A percentile compares a stretch with the other conserved stretches of the same genome.
Conservation (phyloP, 2,329 filamentous ascomycete species). For the Talaromyces sp. region DNA sequence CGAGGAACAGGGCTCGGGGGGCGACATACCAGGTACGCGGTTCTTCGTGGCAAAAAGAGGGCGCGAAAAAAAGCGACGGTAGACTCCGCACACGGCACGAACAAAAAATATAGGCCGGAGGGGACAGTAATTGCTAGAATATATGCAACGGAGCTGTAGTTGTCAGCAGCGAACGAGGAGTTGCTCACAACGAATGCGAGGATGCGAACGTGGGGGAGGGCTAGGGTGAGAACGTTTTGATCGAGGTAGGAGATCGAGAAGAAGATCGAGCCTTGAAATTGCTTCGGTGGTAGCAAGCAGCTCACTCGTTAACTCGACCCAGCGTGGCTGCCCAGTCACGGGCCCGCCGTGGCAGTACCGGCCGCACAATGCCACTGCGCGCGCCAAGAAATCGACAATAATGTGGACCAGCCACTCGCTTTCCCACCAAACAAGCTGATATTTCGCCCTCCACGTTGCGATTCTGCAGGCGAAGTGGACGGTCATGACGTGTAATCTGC, state of each 20-base stretch:
- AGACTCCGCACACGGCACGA: constrained; percentile 13
- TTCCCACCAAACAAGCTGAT: background rate
- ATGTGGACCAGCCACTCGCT: constrained; percentile 9
- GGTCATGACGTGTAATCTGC: background rate
- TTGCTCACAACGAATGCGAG: constrained; percentile 7
- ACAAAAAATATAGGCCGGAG: constrained; percentile 10
- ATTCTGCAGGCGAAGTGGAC: background rate
- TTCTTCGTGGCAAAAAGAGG: constrained; percentile 12
- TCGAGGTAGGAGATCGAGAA: constrained; percentile 9
- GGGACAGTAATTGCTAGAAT: constrained; percentile 2
- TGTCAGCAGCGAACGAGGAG: constrained; percentile 5
- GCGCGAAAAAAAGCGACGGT: constrained; percentile 9
- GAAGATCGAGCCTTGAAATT: constrained; percentile 9
- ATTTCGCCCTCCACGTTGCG: background rate
- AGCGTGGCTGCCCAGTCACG: constrained; percentile 1
- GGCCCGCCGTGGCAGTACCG: constrained; percentile 2
- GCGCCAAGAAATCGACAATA: constrained; percentile 1
- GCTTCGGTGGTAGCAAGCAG: constrained; percentile 1
- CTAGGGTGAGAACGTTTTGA: constrained; percentile 4
- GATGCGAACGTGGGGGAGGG: constrained; percentile 3
- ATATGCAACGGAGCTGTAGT: constrained; percentile 10
- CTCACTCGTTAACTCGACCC: background rate
- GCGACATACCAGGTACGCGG: constrained; percentile 6
- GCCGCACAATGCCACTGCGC: constrained; percentile 5
- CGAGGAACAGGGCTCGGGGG: constrained; percentile 7